A percentile compares a stretch with the other conserved stretches of the same genome.
These are phyloP conservation scores for Potentilla sterilis DNA, from an alignment of 306 rosid species.

Conservation along the genomic window DNA sequence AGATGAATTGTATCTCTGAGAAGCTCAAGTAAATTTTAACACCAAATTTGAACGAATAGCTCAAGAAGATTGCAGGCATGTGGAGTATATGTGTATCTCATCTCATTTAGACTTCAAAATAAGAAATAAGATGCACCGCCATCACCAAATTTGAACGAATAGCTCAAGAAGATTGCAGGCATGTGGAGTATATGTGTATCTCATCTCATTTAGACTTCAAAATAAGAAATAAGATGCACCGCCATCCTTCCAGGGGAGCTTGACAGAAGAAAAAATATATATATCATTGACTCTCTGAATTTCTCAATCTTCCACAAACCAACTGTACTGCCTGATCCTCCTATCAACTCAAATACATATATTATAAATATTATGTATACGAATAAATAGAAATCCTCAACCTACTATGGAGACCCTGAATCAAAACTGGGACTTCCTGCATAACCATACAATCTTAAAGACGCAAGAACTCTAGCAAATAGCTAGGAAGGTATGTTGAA, in stretches of 20 bases:
- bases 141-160: not conserved
- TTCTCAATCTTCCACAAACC: not conserved
- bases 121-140: not conserved
- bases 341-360: not conserved
- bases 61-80: not conserved
- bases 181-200: not conserved
- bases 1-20: not conserved
- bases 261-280: not conserved
- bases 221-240: not conserved
- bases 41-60: not conserved
- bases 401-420: not conserved
- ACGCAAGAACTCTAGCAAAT: not conserved
- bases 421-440: not conserved
- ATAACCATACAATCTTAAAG: not conserved
- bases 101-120: not conserved
- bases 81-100: not conserved
- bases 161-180: not conserved
- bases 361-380: not conserved
- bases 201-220: not conserved
- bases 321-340: not conserved
- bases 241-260: not conserved
- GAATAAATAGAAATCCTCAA: not conserved
- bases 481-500: not conserved
- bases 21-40: not conserved
- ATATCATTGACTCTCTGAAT: not conserved